A percentile compares a stretch with the other conserved stretches of the same genome.
These are phyloP conservation scores for Aethionema arabicum DNA, from an alignment of 345 rosid genomes.

Conservation along the genomic window DNA sequence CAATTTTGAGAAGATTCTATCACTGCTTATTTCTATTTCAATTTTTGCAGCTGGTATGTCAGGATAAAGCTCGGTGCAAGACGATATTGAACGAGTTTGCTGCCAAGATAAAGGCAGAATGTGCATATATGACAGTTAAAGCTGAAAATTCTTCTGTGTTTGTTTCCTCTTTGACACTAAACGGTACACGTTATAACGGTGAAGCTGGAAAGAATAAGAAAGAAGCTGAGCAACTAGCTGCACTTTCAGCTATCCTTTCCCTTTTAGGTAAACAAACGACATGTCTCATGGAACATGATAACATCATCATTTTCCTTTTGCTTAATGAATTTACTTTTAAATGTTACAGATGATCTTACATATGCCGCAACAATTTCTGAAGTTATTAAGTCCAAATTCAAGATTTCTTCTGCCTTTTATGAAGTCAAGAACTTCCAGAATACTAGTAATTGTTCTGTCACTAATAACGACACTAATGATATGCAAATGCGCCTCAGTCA, in stretches of 20 bases:
- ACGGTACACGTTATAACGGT: conserved; percentile 14
- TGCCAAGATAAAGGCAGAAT: conserved; percentile 10
- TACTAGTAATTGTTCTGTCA: not conserved
- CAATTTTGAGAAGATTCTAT: not conserved
- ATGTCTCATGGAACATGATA: not conserved
- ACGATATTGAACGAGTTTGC: conserved; percentile 19
- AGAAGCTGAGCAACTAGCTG: conserved; percentile 25
- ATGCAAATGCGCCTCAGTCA: not conserved
- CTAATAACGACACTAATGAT: not conserved
- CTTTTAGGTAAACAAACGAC: conserved; percentile 16
- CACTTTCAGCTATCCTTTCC: conserved; percentile 20
- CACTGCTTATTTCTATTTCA: not conserved
- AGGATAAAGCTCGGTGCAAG: conserved; percentile 18
- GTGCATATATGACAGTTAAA: not conserved
- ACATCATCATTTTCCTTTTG: not conserved
- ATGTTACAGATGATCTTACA: conserved; percentile 15
- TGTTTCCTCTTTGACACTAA: conserved; percentile 20
- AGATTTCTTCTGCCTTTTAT: not conserved
- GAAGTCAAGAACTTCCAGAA: not conserved
- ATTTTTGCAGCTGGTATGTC: conserved; percentile 21
- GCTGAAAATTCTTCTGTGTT: not conserved
- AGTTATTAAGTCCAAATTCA: conserved; percentile 12
- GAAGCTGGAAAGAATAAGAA: conserved; percentile 12
- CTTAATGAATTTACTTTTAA: not conserved
- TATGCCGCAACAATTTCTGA: not conserved